These are phyloP conservation scores for Ambispora gerdemannii DNA, from an alignment of 192 early-diverging fungal species.

Conservation along the genomic window DNA sequence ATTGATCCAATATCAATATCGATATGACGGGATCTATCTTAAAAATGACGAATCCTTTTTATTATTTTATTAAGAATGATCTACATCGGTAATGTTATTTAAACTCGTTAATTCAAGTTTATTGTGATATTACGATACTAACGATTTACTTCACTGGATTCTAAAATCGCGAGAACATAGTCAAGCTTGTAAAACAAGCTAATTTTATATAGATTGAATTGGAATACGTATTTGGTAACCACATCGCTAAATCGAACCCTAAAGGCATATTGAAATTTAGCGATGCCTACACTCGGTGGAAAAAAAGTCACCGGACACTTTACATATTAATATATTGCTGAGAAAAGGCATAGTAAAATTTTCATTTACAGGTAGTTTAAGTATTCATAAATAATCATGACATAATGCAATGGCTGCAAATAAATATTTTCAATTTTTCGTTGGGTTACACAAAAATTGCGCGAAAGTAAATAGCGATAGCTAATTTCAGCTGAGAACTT, in stretches of 20 bases:
- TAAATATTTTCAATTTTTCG: background rate
- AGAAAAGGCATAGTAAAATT: background rate
- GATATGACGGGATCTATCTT: too few relatives aligned
- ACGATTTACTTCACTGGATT: background rate
- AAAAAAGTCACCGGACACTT: slow-evolving; percentile 2
- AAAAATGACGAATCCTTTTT: too few relatives aligned
- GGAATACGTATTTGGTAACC: too few relatives aligned
- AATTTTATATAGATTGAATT: too few relatives aligned
- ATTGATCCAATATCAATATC: too few relatives aligned
- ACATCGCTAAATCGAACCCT: background rate
- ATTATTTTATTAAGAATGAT: too few relatives aligned
- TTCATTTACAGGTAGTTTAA: background rate
- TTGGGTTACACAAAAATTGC: background rate
- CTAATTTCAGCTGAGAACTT: too few relatives aligned
- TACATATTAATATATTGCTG: background rate
- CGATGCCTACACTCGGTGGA: background rate
- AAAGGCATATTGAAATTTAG: background rate
- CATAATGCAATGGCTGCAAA: background rate
- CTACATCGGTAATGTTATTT: too few relatives aligned
- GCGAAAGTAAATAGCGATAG: background rate
- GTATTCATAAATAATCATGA: background rate
- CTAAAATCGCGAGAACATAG: too few relatives aligned
- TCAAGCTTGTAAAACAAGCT: too few relatives aligned
- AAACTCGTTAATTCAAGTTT: too few relatives aligned
- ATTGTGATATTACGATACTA: too few relatives aligned